These are phyloP conservation scores for Hyaloscypha bicolor DNA, from an alignment of 495 filamentous ascomycete genomes.

Conservation along the genomic window DNA sequence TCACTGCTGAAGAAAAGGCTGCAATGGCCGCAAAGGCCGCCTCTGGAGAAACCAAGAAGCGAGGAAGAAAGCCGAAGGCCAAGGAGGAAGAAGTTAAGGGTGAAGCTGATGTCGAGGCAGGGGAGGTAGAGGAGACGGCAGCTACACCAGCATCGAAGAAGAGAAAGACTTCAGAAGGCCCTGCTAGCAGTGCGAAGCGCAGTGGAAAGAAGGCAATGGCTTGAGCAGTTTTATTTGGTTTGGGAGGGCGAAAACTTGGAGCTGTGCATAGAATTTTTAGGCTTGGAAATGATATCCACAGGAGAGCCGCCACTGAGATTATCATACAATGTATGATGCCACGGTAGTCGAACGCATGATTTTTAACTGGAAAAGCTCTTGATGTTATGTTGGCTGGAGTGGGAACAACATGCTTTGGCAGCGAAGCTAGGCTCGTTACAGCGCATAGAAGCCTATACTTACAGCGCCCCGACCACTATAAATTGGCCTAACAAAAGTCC, in stretches of 20 bases:
- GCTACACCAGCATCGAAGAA: slow-evolving; percentile 14
- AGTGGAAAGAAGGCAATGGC: slow-evolving; percentile 23
- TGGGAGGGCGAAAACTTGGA: not conserved
- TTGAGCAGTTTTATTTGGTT: slow-evolving; percentile 7
- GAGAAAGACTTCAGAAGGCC: slow-evolving; percentile 8
- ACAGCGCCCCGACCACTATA: too few relatives aligned
- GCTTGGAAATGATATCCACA: not conserved
- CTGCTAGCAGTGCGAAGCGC: slow-evolving; percentile 5
- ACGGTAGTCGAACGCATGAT: too few relatives aligned
- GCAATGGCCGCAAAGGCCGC: slow-evolving; percentile 1
- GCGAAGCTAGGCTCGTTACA: too few relatives aligned
- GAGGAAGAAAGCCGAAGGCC: slow-evolving; percentile 8
- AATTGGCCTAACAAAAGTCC: too few relatives aligned
- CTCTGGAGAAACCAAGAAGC: not conserved
- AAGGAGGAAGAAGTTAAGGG: slow-evolving; percentile 10
- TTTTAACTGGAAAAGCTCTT: too few relatives aligned
- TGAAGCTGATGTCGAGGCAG: slow-evolving; percentile 2
- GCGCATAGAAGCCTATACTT: too few relatives aligned
- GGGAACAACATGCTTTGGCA: too few relatives aligned
- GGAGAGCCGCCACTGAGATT: not conserved
- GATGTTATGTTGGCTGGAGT: too few relatives aligned
- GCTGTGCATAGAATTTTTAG: not conserved
- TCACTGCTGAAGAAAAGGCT: not conserved
- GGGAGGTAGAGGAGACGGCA: not conserved
- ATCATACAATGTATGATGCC: not conserved